Evolutionary conservation across 495 filamentous ascomycete species (phyloP).

Genomic region (Penicillium bovifimosum): DNA sequence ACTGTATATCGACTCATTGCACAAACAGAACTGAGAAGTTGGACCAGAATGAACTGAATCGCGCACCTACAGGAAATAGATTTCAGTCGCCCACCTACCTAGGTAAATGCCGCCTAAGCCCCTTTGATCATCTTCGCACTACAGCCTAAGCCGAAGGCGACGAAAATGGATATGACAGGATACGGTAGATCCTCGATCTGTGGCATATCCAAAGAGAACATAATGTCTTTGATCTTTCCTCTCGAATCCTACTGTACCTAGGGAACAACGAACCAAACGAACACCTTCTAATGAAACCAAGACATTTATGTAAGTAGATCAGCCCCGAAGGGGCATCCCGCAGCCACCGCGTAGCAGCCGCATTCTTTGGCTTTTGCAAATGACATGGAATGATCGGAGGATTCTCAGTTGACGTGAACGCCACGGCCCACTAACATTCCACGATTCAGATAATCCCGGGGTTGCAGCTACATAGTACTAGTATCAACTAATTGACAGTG

Average conservation of each 20-base stretch:
- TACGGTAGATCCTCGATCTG: no score
- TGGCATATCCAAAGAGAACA: no score
- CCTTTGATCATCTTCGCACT: no score
- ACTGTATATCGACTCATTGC: no score
- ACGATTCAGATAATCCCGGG: neutral
- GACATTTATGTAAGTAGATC: neutral
- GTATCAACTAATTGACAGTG: neutral
- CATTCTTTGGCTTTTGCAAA: neutral
- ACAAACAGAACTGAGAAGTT: no score
- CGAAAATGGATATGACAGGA: no score
- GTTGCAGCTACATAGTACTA: neutral
- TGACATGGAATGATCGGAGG: constrained; percentile 1
- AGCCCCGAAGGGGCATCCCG: neutral
- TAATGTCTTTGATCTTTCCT: no score
- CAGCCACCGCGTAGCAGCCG: neutral
- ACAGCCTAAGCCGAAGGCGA: no score
- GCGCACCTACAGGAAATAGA: no score
- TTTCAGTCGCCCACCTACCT: no score
- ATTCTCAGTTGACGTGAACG: neutral
- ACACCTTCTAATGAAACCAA: neutral
- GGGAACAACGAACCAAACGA: neutral
- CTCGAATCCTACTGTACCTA: neutral
- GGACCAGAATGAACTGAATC: no score
- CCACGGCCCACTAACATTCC: constrained; percentile 5
- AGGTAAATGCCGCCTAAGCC: no score